Conservation (phyloP, 2,329 filamentous ascomycete genomes). For the Ophiosphaerella korrae region DNA sequence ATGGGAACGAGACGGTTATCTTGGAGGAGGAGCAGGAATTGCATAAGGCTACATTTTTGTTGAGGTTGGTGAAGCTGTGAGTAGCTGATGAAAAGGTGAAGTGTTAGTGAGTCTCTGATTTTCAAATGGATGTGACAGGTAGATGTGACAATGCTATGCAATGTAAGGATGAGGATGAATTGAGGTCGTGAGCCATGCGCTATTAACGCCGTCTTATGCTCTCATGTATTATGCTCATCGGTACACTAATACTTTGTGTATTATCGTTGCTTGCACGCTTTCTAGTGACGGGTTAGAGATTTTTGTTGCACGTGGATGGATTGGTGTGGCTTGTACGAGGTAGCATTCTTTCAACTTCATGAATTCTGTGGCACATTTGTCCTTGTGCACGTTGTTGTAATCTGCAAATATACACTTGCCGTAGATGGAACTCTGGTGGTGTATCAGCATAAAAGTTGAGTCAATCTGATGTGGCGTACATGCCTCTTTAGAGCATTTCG, state of each 20-base stretch:
- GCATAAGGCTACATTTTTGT: conserved; percentile 78
- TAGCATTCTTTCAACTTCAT: conserved; percentile 86
- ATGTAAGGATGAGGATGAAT: conserved; percentile 10
- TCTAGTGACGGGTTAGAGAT: conserved; percentile 7
- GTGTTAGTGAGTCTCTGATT: conserved; percentile 2
- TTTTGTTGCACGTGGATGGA: neutral
- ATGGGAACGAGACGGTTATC: conserved; percentile 64
- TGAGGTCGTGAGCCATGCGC: neutral
- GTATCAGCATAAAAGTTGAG: neutral
- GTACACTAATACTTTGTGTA: neutral
- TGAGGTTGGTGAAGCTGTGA: conserved; percentile 75
- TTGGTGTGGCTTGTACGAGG: conserved; percentile 62
- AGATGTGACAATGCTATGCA: conserved; percentile 7
- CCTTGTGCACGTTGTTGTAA: conserved; percentile 87
- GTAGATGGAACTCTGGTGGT: conserved; percentile 74
- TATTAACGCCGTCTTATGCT: conserved; percentile 1
- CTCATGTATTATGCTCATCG: neutral
- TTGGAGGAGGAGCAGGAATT: conserved; percentile 84
- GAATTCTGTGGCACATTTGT: conserved; percentile 88
- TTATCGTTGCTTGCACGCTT: conserved; percentile 42
- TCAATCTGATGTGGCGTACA: conserved; percentile 7
- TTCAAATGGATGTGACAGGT: conserved; percentile 6
- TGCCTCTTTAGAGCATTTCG: conserved; percentile 71
- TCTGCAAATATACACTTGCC: conserved; percentile 90
- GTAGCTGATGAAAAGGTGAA: neutral